Conservation (phyloP, 2,329 filamentous ascomycete species). For the Diaporthe ampelina region DNA sequence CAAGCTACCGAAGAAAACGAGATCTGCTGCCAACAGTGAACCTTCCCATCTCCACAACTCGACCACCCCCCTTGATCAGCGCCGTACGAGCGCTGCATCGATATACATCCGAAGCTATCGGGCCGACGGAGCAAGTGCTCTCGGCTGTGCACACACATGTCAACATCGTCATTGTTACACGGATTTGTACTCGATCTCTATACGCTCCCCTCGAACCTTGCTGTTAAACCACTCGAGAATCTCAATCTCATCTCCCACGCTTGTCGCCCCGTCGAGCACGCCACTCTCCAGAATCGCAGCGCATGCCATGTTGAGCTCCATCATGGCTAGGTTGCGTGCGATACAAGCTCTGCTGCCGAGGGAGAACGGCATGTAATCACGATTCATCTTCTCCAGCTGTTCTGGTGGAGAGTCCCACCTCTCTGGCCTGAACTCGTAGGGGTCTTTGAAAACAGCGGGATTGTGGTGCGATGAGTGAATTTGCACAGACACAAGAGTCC, state of each 20-base stretch:
- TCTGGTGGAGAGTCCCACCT: constrained; percentile 41
- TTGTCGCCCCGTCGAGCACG: constrained; percentile 34
- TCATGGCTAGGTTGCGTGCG: constrained; percentile 42
- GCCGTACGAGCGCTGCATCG: background rate
- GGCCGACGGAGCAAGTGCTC: background rate
- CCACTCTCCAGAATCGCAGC: constrained; percentile 28
- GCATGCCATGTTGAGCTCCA: constrained; percentile 39
- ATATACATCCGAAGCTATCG: background rate
- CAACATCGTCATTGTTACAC: background rate
- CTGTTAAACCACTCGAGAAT: constrained; percentile 38
- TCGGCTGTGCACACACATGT: background rate
- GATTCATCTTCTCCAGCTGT: constrained; percentile 36
- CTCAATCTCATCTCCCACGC: constrained; percentile 29
- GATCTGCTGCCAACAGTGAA: background rate
- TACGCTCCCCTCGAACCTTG: constrained; percentile 22
- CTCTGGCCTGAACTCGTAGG: constrained; percentile 43
- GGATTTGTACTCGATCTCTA: constrained; percentile 28
- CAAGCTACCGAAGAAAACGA: background rate
- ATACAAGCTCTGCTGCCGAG: constrained; percentile 44
- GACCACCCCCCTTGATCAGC: background rate
- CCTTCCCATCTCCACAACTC: background rate
- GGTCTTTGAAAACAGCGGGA: constrained; percentile 43
- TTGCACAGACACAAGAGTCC: constrained; percentile 30
- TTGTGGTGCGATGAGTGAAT: constrained; percentile 43
- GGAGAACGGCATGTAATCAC: constrained; percentile 43